Evolutionary conservation across 2,329 filamentous ascomycete species (phyloP).

Genomic region (Furcasterigmium furcatum): DNA sequence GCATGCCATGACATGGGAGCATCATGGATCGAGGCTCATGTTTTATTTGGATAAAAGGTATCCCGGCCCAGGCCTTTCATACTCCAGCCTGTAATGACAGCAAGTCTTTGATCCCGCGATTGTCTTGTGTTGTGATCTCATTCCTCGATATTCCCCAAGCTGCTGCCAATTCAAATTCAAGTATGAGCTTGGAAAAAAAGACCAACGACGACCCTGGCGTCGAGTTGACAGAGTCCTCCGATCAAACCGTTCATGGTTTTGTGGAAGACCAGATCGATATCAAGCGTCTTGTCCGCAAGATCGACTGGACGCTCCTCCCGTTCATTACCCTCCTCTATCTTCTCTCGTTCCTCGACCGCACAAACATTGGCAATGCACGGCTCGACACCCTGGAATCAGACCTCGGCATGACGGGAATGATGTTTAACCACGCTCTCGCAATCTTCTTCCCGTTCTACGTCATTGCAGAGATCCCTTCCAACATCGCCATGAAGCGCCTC

Average conservation of each 20-base stretch:
- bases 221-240: neutral
- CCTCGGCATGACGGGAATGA: conserved; percentile 6
- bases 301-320: conserved; percentile 53
- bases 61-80: too few species aligned
- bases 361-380: conserved; percentile 46
- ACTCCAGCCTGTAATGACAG: too few species aligned
- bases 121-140: too few species aligned
- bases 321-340: conserved; percentile 52
- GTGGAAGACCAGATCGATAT: neutral
- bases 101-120: too few species aligned
- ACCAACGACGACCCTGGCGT: neutral
- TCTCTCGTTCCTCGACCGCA: conserved; percentile 53
- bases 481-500: conserved; percentile 27
- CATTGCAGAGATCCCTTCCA: conserved; percentile 58
- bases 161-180: too few species aligned
- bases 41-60: too few species aligned
- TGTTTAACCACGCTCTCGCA: conserved; percentile 42
- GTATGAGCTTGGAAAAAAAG: neutral
- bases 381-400: conserved; percentile 41
- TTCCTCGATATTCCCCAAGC: too few species aligned
- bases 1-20: too few species aligned
- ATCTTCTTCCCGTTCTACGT: conserved; percentile 67
- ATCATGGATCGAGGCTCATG: too few species aligned
- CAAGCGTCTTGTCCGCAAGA: conserved; percentile 46
- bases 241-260: neutral